Percentiles rank a stretch among this genome's conserved stretches.
These are phyloP conservation scores for Lasiodiplodia sp. DNA, from an alignment of 2,329 filamentous ascomycete genomes.

Conservation along the genomic window DNA sequence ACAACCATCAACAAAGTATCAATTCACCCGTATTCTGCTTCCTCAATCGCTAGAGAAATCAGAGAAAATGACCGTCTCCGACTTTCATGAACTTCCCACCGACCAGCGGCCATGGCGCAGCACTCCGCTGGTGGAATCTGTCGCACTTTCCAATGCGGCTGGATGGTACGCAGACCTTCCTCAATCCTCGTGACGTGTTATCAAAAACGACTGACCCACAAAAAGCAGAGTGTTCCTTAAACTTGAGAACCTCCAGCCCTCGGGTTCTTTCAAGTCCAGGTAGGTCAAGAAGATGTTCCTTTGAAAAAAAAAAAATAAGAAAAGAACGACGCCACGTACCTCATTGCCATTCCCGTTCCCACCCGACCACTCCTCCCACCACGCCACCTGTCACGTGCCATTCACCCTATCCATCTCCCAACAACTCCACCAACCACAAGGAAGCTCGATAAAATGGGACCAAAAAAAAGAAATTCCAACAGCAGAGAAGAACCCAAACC, in stretches of 20 bases:
- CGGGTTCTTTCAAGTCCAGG: constrained; percentile 82
- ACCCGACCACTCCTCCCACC: neutral
- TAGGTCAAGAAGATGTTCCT: neutral
- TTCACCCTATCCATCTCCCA: neutral
- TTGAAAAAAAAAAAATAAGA: neutral
- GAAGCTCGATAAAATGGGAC: too few relatives aligned
- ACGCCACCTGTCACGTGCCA: neutral
- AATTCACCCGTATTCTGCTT: neutral
- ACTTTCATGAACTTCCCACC: constrained; percentile 13
- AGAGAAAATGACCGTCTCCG: neutral
- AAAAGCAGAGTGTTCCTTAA: constrained; percentile 81
- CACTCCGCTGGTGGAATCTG: constrained; percentile 74
- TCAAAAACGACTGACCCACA: neutral
- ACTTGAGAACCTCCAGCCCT: constrained; percentile 83
- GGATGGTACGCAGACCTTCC: constrained; percentile 68
- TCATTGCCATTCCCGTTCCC: neutral
- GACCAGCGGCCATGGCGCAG: constrained; percentile 67
- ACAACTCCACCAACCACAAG: neutral
- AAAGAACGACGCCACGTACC: neutral
- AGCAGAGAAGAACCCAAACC: neutral
- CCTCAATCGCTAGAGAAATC: neutral
- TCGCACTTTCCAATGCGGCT: constrained; percentile 70
- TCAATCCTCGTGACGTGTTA: neutral
- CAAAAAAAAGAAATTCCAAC: neutral
- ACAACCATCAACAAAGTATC: neutral